These are phyloP conservation scores for Cryphonectria nitschkei DNA, from an alignment of 2,329 filamentous ascomycete species.

Conservation along the genomic window DNA sequence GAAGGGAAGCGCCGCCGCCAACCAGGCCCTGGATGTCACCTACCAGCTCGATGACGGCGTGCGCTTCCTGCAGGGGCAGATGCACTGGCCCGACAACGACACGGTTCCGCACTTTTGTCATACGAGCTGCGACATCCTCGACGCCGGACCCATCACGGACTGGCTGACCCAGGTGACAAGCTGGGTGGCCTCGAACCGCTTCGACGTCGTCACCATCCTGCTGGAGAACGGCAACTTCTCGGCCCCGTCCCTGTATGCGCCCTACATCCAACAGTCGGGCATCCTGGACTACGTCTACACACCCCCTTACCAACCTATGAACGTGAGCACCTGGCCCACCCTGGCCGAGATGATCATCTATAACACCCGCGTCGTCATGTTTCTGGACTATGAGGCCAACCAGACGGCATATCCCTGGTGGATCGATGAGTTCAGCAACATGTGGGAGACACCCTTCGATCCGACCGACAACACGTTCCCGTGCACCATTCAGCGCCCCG, in stretches of 20 bases:
- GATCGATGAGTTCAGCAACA: constrained; percentile 82
- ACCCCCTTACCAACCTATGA: constrained; percentile 70
- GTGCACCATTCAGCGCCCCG: constrained; percentile 78
- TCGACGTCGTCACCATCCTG: constrained; percentile 85
- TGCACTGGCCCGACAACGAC: constrained; percentile 58
- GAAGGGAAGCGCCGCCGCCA: constrained; percentile 72
- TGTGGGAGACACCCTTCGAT: constrained; percentile 92
- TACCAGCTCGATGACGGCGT: constrained; percentile 79
- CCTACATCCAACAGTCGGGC: constrained; percentile 71
- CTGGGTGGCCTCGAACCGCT: constrained; percentile 79
- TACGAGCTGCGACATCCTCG: constrained; percentile 78
- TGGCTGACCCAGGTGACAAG: constrained; percentile 70
- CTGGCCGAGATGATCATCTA: constrained; percentile 74
- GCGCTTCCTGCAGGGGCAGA: constrained; percentile 66
- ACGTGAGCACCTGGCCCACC: constrained; percentile 79
- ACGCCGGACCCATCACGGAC: constrained; percentile 75
- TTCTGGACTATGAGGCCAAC: constrained; percentile 85
- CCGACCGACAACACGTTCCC: constrained; percentile 69
- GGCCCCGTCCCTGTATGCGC: constrained; percentile 63
- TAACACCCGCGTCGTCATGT: constrained; percentile 74
- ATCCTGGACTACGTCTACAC: constrained; percentile 74
- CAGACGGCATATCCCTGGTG: constrained; percentile 80
- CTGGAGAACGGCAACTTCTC: constrained; percentile 83
- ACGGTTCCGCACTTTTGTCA: constrained; percentile 77
- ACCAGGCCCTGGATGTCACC: constrained; percentile 70